Evolutionary conservation across 2,329 filamentous ascomycete species (phyloP).

Genomic region (Pezicula radicicola): DNA sequence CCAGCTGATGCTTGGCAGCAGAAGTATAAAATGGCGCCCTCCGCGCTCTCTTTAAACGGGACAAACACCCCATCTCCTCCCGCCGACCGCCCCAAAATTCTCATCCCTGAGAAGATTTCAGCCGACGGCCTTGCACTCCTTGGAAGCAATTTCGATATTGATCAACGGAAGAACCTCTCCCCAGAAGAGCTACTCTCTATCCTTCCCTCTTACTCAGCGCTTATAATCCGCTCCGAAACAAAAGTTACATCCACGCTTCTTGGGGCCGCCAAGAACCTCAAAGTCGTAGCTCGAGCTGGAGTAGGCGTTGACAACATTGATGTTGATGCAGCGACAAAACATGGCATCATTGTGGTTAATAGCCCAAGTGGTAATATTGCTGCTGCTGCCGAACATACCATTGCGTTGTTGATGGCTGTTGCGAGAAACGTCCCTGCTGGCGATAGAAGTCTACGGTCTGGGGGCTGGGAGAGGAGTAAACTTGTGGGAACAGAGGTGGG

Average conservation of each 20-base stretch:
- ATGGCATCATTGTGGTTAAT: slow-evolving; percentile 79
- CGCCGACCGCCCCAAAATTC: slow-evolving; percentile 39
- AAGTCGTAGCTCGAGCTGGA: slow-evolving; percentile 76
- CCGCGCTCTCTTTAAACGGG: slow-evolving; percentile 10
- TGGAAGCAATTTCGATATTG: slow-evolving; percentile 63
- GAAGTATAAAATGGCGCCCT: slow-evolving; percentile 19
- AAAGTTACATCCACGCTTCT: slow-evolving; percentile 72
- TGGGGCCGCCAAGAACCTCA: slow-evolving; percentile 62
- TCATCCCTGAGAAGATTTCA: slow-evolving; percentile 79
- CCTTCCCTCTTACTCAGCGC: slow-evolving; percentile 70
- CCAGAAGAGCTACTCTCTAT: slow-evolving; percentile 61
- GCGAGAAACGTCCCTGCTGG: slow-evolving; percentile 72
- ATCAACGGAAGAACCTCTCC: slow-evolving; percentile 61
- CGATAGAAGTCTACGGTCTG: slow-evolving; percentile 65
- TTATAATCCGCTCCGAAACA: slow-evolving; percentile 79
- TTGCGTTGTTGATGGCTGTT: slow-evolving; percentile 70
- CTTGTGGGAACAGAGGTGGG: slow-evolving; percentile 77
- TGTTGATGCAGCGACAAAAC: slow-evolving; percentile 66
- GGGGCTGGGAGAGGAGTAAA: slow-evolving; percentile 71
- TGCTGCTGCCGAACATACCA: slow-evolving; percentile 75
- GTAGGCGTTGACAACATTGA: slow-evolving; percentile 84
- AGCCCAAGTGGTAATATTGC: slow-evolving; percentile 77
- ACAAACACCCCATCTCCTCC: not conserved
- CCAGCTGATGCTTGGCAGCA: too few relatives aligned
- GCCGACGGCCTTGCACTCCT: slow-evolving; percentile 73